Percentiles rank a stretch among this genome's conserved stretches.
Conservation (phyloP, 768 basidiomycete genomes). For the Coprinellus micaceus region DNA sequence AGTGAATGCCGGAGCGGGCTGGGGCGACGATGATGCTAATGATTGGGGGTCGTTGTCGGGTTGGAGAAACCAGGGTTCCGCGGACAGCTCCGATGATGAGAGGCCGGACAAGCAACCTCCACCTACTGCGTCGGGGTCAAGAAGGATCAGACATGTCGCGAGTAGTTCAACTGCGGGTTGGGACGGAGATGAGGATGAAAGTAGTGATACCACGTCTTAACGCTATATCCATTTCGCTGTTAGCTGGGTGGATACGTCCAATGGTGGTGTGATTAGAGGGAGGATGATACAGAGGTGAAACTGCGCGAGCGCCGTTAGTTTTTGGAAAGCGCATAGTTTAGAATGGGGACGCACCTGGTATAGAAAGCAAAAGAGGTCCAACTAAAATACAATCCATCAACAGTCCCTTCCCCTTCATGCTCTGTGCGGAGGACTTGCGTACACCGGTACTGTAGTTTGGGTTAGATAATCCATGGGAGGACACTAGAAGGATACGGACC, state of each 20-base stretch:
- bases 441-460: too few species aligned
- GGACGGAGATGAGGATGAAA: conserved; percentile 46
- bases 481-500: conserved; percentile 42
- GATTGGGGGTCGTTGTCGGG: conserved; percentile 9
- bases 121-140: conserved; percentile 1
- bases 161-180: conserved; percentile 34
- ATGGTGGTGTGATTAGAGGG: conserved; percentile 14
- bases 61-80: background rate
- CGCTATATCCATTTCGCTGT: conserved; percentile 4
- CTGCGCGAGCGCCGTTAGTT: conserved; percentile 17
- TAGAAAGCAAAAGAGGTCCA: conserved; percentile 20
- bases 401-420: background rate
- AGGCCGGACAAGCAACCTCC: conserved; percentile 6
- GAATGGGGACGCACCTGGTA: conserved; percentile 27
- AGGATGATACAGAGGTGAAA: background rate
- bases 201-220: conserved; percentile 32
- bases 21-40: conserved; percentile 7
- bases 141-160: conserved; percentile 11
- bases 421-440: background rate
- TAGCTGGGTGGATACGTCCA: conserved; percentile 2
- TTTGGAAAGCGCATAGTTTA: background rate
- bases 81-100: conserved; percentile 15
- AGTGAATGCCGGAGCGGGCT: conserved; percentile 10
- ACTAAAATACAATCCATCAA: conserved; percentile 1
- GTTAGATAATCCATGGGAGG: too few species aligned